These are phyloP conservation scores for Apiotrichum gracile DNA, from an alignment of 1,284 basidiomycete genomes.

Conservation along the genomic window DNA sequence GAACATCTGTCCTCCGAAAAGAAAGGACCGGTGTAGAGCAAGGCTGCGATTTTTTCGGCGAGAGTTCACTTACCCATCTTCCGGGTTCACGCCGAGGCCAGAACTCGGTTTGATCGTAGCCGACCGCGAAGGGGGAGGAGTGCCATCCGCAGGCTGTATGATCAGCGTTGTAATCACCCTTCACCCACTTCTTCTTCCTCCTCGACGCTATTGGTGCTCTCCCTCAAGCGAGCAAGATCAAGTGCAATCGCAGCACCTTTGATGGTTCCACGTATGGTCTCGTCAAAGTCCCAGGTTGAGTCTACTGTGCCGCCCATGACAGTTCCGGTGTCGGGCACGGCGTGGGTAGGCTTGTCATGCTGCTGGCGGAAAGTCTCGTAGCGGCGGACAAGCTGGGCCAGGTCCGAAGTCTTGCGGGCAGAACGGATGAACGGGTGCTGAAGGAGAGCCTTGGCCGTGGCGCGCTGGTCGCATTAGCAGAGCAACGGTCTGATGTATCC, in stretches of 20 bases:
- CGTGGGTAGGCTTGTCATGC: constrained; percentile 48
- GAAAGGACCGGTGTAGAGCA: neutral
- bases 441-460: constrained; percentile 82
- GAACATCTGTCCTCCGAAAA: too few species aligned
- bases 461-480: constrained; percentile 58
- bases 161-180: constrained; percentile 17
- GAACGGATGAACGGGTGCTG: constrained; percentile 85
- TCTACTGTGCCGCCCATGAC: constrained; percentile 17
- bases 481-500: neutral
- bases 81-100: neutral
- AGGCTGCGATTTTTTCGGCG: constrained; percentile 1
- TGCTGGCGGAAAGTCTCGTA: constrained; percentile 55
- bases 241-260: constrained; percentile 56
- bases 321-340: constrained; percentile 39
- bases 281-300: constrained; percentile 92
- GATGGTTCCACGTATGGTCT: constrained; percentile 56
- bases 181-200: constrained; percentile 3
- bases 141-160: neutral
- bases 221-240: constrained; percentile 24
- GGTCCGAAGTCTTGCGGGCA: constrained; percentile 71
- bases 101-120: neutral
- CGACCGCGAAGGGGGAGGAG: neutral
- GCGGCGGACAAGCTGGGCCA: constrained; percentile 80
- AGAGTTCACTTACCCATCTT: constrained; percentile 17
- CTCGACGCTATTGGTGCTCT: too few species aligned